Evolutionary conservation across 2,329 filamentous ascomycete species (phyloP), one percentile per base, ranked within the genome.

Genomic region (Monosporascus sp.): DNA sequence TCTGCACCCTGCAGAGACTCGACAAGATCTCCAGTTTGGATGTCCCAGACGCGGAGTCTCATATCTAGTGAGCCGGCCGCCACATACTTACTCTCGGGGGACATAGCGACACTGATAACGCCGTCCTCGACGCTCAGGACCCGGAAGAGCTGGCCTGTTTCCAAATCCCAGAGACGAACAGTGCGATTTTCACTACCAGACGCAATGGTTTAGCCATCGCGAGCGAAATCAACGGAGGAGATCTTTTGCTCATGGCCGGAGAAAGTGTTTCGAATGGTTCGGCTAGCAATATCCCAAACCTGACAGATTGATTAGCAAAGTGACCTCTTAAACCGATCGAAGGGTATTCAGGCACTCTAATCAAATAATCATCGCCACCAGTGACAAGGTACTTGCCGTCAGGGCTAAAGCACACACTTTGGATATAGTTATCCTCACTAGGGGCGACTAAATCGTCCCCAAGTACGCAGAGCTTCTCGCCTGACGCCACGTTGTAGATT

Each of bases 231-330:
- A 4, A 97, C 79, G 5, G 90, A 96, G 73, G 97, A 97, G 59
- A 99, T 97, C 61, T 97, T 94, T 72, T 97, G 93, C 72, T 97
- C 94, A 72, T 99, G 94, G 24, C 94, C 94, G n/a, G 86, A 81
- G 74, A 99, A 97, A 41, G 90, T 90, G 68, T 94, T 90, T 65
- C 91, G 90, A 68, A 99, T 97, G 8, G 83, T 86, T 62, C 90
- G 83, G 53, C 77, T 81, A 51, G 81, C 79, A 63, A 99, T 97
- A 69, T 99, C 94, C 94, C 94, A 99, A 50, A 99, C 90, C 89
- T 93, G 61, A 47, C 41, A 48, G 11, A 17, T 22, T 14, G 24
- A 3, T 36, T 7, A 18, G 5, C 17, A 17, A 46, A 6, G 31
- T 35, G 31, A 35, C 11, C 31, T 14, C 31, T 35, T 35, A 35